These are phyloP conservation scores for Candida manassasensis DNA, from an alignment of 805 yeast species.

Conservation along the genomic window DNA sequence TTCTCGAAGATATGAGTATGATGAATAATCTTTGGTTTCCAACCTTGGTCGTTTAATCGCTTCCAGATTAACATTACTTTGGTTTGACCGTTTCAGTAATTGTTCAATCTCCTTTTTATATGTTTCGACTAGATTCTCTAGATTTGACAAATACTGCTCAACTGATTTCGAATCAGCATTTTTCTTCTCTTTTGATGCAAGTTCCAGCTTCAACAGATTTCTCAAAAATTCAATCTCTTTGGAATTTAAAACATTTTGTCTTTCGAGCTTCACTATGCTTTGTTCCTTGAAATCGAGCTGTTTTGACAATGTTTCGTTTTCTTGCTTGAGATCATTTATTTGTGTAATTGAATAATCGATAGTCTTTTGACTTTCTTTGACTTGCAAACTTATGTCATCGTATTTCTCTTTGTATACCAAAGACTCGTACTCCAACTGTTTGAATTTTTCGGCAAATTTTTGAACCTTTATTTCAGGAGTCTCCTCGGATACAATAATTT, in stretches of 20 bases:
- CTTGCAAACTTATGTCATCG: constrained; percentile 15
- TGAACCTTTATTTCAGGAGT: constrained; percentile 21
- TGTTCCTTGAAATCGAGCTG: constrained; percentile 12
- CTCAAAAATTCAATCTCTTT: constrained; percentile 58
- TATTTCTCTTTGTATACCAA: constrained; percentile 35
- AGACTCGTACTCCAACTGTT: constrained; percentile 25
- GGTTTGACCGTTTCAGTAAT: constrained; percentile 8
- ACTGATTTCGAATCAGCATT: constrained; percentile 26
- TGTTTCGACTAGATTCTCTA: constrained; percentile 49
- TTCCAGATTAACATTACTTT: constrained; percentile 11
- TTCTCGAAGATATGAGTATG: constrained; percentile 14
- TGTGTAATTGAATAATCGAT: constrained; percentile 9
- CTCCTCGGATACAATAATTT: constrained; percentile 16
- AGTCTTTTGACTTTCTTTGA: constrained; percentile 10
- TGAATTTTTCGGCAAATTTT: constrained; percentile 36
- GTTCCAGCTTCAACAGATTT: constrained; percentile 43
- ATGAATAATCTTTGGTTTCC: not conserved
- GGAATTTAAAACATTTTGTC: constrained; percentile 47
- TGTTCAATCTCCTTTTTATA: constrained; percentile 34
- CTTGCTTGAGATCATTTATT: constrained; percentile 10
- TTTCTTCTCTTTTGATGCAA: constrained; percentile 14
- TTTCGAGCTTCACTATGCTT: constrained; percentile 37
- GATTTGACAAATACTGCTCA: constrained; percentile 33
- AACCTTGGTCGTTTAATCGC: constrained; percentile 20
- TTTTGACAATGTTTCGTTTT: constrained; percentile 11